Conservation (phyloP, 2,329 filamentous ascomycete species). For the Fusarium sublunatum region DNA sequence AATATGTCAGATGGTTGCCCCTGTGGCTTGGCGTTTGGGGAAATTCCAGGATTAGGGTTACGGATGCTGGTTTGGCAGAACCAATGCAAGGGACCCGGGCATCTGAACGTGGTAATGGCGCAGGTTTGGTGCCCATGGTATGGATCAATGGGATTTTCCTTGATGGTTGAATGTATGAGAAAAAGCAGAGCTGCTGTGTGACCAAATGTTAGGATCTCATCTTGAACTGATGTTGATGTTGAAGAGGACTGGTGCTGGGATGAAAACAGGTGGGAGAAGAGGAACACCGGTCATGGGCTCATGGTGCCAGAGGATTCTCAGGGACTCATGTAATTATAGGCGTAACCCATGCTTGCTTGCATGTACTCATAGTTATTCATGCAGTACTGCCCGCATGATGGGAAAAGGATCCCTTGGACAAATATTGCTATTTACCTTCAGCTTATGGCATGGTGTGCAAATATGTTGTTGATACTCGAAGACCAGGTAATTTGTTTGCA, state of each 20-base stretch:
- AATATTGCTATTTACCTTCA: conserved; percentile 1
- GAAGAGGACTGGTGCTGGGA: conserved; percentile 12
- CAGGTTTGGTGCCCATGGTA: conserved; percentile 24
- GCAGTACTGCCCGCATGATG: conserved; percentile 30
- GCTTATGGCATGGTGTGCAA: neutral
- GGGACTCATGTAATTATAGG: conserved; percentile 44
- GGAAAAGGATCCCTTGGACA: conserved; percentile 29
- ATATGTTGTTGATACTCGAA: no score
- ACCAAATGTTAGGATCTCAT: conserved; percentile 4
- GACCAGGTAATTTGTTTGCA: neutral
- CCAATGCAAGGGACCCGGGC: conserved; percentile 14
- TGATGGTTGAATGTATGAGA: conserved; percentile 13
- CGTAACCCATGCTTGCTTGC: conserved; percentile 19
- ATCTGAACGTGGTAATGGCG: conserved; percentile 24
- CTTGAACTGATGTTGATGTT: neutral
- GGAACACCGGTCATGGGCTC: conserved; percentile 9
- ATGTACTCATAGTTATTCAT: conserved; percentile 22
- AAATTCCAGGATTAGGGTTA: conserved; percentile 26
- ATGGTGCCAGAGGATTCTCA: neutral
- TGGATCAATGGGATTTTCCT: conserved; percentile 16
- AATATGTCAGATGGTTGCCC: conserved; percentile 38
- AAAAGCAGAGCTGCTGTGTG: conserved; percentile 9
- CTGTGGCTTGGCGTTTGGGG: conserved; percentile 45
- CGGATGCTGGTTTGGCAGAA: conserved; percentile 23
- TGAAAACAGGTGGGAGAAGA: conserved; percentile 15